phyloP scores from a whole-genome alignment of 2,329 filamentous ascomycete genomes.

The Setomelanomma holmii region DNA sequence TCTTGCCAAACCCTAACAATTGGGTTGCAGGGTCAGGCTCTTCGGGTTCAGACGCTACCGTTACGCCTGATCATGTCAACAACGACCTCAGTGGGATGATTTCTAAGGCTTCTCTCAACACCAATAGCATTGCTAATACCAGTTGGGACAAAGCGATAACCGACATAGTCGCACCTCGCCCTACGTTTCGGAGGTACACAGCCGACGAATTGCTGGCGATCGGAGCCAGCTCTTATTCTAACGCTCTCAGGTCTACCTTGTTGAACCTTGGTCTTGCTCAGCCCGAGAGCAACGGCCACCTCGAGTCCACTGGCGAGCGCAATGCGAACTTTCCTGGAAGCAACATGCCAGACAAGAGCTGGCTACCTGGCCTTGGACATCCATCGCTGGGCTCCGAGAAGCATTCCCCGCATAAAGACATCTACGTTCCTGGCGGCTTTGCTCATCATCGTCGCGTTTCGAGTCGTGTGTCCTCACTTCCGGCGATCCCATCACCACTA shows the following conservation, averaged over 20 bases:
- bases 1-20: not conserved
- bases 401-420: not conserved
- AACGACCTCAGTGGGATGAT: too few relatives aligned
- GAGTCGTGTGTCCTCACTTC: not conserved
- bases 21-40: not conserved
- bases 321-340: not conserved
- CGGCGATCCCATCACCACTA: slow-evolving; percentile 1
- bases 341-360: not conserved
- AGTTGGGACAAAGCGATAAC: not conserved
- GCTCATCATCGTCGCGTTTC: not conserved
- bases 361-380: slow-evolving; percentile 4
- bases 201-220: not conserved
- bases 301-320: not conserved
- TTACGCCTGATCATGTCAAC: not conserved
- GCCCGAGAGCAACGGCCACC: not conserved
- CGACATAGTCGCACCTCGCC: not conserved
- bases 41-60: not conserved
- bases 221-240: not conserved
- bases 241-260: not conserved
- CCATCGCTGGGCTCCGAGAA: not conserved
- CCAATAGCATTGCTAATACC: too few relatives aligned
- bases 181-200: not conserved
- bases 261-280: not conserved
- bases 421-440: not conserved
- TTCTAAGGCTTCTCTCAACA: too few relatives aligned